These are phyloP conservation scores for Pythium volutum DNA, from an alignment of 352 stramenopile species.

Conservation along the genomic window DNA sequence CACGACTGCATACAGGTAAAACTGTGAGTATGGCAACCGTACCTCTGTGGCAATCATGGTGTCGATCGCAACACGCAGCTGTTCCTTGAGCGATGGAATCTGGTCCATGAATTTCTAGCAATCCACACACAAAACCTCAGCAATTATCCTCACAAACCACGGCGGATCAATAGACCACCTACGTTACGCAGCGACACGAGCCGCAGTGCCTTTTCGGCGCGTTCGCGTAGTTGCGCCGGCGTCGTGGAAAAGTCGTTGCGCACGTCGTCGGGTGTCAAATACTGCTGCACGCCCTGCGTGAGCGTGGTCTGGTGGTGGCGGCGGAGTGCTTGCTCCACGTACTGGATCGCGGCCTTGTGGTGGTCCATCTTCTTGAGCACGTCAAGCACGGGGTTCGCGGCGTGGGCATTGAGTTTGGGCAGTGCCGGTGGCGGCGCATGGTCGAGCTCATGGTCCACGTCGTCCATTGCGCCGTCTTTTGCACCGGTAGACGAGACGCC, in stretches of 20 bases:
- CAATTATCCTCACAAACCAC: neutral
- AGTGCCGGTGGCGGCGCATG: slow-evolving; percentile 40
- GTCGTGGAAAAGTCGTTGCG: slow-evolving; percentile 47
- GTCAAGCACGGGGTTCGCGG: slow-evolving; percentile 69
- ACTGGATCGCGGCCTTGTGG: slow-evolving; percentile 61
- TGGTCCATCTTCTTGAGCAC: slow-evolving; percentile 82
- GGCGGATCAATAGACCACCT: neutral
- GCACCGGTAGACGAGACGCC: neutral
- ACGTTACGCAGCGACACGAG: slow-evolving; percentile 78
- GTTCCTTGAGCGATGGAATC: slow-evolving; percentile 44
- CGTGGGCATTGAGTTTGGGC: slow-evolving; percentile 75
- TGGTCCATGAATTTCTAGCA: slow-evolving; percentile 64
- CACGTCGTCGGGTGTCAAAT: slow-evolving; percentile 51
- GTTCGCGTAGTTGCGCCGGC: slow-evolving; percentile 45
- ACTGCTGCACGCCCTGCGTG: slow-evolving; percentile 43
- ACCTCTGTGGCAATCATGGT: slow-evolving; percentile 70
- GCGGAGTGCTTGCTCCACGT: slow-evolving; percentile 55
- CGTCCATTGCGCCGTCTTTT: slow-evolving; percentile 11
- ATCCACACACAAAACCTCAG: neutral
- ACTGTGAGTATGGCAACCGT: neutral
- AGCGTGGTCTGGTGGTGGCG: slow-evolving; percentile 59
- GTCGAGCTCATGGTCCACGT: slow-evolving; percentile 32
- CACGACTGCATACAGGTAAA: neutral
- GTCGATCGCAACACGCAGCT: slow-evolving; percentile 47
- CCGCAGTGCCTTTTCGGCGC: slow-evolving; percentile 60